phyloP scores from a whole-genome alignment of 108 stramenopile genomes.

The Cyclotella atomus region DNA sequence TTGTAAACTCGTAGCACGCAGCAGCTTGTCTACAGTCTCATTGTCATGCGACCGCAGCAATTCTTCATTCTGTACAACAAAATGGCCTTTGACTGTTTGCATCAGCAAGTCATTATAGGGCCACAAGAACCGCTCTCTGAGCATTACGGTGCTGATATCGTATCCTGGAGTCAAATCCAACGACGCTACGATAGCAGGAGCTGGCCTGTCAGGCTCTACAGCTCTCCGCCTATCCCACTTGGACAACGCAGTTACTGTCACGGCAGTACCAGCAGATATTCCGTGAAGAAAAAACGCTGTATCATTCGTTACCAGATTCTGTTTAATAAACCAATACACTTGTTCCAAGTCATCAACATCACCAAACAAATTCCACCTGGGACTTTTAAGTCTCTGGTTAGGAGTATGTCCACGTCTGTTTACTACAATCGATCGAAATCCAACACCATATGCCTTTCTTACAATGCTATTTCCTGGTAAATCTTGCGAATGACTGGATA shows the following conservation, averaged over 20 bases:
- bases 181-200: conserved; percentile 51
- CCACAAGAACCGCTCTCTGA: conserved; percentile 45
- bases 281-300: conserved; percentile 61
- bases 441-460: conserved; percentile 44
- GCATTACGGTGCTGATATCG: conserved; percentile 47
- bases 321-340: conserved; percentile 51
- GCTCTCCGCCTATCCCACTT: conserved; percentile 50
- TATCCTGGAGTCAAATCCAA: conserved; percentile 51
- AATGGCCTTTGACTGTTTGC: conserved; percentile 48
- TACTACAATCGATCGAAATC: conserved; percentile 56
- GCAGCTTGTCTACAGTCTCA: conserved; percentile 38
- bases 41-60: conserved; percentile 35
- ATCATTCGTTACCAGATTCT: conserved; percentile 32
- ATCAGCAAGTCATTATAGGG: conserved; percentile 57
- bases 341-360: conserved; percentile 65
- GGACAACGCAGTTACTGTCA: conserved; percentile 41
- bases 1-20: conserved; percentile 37
- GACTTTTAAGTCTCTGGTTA: conserved; percentile 32
- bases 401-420: conserved; percentile 54
- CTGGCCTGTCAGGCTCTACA: conserved; percentile 20
- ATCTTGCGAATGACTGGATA: conserved; percentile 51
- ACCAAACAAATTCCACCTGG: conserved; percentile 65
- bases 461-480: conserved; percentile 55
- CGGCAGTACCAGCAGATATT: conserved; percentile 48
- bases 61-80: conserved; percentile 51